A percentile compares a stretch with the other conserved stretches of the same genome.
Conservation (phyloP, 306 rosid genomes). For the Phaseolus lunatus region DNA sequence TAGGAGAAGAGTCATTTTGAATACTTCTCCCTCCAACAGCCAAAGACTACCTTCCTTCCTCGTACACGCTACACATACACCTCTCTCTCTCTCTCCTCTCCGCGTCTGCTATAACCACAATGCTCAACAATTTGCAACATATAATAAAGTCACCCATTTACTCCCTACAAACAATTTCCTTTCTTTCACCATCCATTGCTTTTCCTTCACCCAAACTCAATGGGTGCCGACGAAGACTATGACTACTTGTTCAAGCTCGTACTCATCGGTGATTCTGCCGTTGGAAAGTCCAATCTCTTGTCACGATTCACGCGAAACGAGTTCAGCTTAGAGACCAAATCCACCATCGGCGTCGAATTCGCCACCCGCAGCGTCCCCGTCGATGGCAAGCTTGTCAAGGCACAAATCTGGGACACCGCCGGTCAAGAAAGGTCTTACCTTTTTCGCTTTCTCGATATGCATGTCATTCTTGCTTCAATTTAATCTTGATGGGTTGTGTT, state of each 20-base stretch:
- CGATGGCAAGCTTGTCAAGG: slow-evolving; percentile 74
- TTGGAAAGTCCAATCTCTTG: slow-evolving; percentile 81
- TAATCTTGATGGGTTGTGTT: neutral
- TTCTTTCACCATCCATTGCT: neutral
- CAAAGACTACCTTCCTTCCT: slow-evolving; percentile 31
- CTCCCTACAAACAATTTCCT: neutral
- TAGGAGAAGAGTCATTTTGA: slow-evolving; percentile 41
- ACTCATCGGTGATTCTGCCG: slow-evolving; percentile 83
- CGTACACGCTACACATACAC: slow-evolving; percentile 33
- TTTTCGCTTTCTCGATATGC: neutral
- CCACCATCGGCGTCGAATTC: slow-evolving; percentile 86
- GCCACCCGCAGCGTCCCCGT: slow-evolving; percentile 77
- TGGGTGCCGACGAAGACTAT: slow-evolving; percentile 81
- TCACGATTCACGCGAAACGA: slow-evolving; percentile 78
- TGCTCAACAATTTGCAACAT: slow-evolving; percentile 15
- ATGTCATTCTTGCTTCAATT: neutral
- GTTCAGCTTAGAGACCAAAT: slow-evolving; percentile 72
- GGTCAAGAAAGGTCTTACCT: slow-evolving; percentile 76
- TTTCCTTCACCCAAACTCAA: slow-evolving; percentile 22
- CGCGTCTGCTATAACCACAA: neutral
- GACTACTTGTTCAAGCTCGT: slow-evolving; percentile 85
- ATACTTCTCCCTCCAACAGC: slow-evolving; percentile 43
- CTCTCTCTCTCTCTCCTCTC: neutral
- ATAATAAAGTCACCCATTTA: slow-evolving; percentile 10
- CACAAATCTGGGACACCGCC: slow-evolving; percentile 93